Conservation (phyloP, 129 eudicot species). For the Gnaphalium uliginosum region DNA sequence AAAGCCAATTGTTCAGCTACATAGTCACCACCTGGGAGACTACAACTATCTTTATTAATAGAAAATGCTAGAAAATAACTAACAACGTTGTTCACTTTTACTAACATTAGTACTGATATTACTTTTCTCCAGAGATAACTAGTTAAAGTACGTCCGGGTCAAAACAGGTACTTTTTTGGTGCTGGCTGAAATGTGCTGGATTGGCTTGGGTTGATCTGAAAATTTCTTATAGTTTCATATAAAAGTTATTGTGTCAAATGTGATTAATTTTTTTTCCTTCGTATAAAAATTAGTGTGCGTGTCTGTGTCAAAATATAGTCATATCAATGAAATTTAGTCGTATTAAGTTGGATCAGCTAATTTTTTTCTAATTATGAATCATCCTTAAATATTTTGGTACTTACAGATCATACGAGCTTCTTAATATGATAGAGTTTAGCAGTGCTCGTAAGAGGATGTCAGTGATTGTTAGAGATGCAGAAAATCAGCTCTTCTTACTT, state of each 20-base stretch:
- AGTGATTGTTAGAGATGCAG: slow-evolving; percentile 67
- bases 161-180: background rate
- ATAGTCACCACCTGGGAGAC: background rate
- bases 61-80: slow-evolving; percentile 16
- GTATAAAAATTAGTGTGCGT: background rate
- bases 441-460: slow-evolving; percentile 99
- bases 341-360: background rate
- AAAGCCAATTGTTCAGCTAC: background rate
- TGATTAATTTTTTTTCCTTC: too few species aligned
- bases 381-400: slow-evolving; percentile 5
- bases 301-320: too few species aligned
- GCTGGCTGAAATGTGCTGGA: background rate
- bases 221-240: background rate
- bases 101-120: background rate
- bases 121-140: background rate
- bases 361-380: background rate
- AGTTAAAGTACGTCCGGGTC: background rate
- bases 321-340: too few species aligned
- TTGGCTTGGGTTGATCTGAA: background rate
- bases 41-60: background rate
- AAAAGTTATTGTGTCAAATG: background rate
- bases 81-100: background rate
- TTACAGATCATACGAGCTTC: slow-evolving; percentile 80
- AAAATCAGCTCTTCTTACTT: slow-evolving; percentile 75
- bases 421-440: slow-evolving; percentile 91